Base-by-base conservation (phyloP, 2,329 filamentous ascomycete species). In the Sordariomycetes sp. region DNA sequence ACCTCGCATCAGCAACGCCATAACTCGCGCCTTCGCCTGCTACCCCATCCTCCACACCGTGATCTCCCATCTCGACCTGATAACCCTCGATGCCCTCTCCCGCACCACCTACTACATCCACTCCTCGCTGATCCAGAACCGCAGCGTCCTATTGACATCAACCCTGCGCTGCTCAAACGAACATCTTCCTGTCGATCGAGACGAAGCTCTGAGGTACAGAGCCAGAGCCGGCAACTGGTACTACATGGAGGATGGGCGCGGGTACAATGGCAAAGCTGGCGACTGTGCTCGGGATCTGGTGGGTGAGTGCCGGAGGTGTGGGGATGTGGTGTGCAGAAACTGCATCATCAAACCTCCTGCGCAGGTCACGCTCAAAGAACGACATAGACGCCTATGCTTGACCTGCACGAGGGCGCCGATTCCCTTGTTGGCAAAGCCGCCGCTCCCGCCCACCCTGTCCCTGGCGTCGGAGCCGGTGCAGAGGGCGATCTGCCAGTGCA, bases 251-350 rank as follows among this genome's bases (percentile, higher is more conserved):
- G 66, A 74, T 35, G 61, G 62, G 28, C 59, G 75, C 11, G 46
- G 69, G 35, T 66, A 64, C 45, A 63, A 68, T 42, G 80, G 82
- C 34, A 90, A 86, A 57, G 69, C 83, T 19, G 79, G 83, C 5
- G 70, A 72, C 46, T 96, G 90, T 53, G 90, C 90, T 16, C 71
- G 86, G 40, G 90, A 95, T 55, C 74, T 94, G 74, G 90, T 96
- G 5, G 74, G 70, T 27, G 80, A 82, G 45, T 95, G 90, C 56
- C 75, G 86, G 36, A 73, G 79, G 41, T 96, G 90, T 54, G 73
- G 72, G 25, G 76, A 63, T 19, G 70, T 87, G 18, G 77, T 94
- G 36, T 96, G 90, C 57, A 75, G 90, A 59, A 96, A 96, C 47
- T 96, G 90, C 58, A 80, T 81, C 6, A 82, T 86, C 49, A 94